Base-by-base conservation (phyloP, 2,329 filamentous ascomycete species). In the Aspergillus puulaauensis region DNA sequence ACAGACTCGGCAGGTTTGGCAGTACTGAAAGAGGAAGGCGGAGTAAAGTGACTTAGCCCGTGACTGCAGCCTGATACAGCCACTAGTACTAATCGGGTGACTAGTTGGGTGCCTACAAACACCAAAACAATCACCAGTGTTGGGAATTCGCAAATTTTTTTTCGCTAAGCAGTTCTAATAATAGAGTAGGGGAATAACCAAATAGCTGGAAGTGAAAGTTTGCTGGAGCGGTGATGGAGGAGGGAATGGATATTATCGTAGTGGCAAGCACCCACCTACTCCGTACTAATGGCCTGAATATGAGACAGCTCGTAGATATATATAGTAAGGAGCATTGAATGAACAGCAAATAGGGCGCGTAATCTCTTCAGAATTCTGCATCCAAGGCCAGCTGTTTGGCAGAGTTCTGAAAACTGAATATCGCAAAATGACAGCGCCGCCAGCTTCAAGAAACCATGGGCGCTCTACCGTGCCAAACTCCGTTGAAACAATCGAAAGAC, bases 301-400 rank as follows among this genome's bases (percentile, higher is more conserved):
- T 46, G 44, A 15, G 45, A 55, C 7, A 37, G 15, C 35, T 37
- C 12, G 35, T 15, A 37, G 35, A 37, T 31, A 9, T 31, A 9
- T 31, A 31, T 31, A 19, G 40, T 39, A 33, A 51, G 23, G 14
- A 24, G 17, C 19, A 7, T 39, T n/a, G 21, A 5, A 37, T 17
- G 14, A 44, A 35, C 27, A 35, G 40, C 6, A 37, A 19, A 31
- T 35, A 17, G 39, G 40, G 37, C 7, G 27, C 15, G 17, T 39
- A 27, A 12, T 33, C 12, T 39, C 19, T 41, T 44, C 31, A 37
- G 39, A 35, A 40, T 46, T 43, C 57, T 59, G 54, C 57, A 52
- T 60, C 50, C 61, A 66, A 65, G 66, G 53, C 65, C 66, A 62
- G 66, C 69, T 66, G 64, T 53, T 39, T 53, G 57, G 59, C 58